These are phyloP conservation scores for Isoetes taiwanensis DNA, from an alignment of 75 land plant species.

Conservation along the genomic window DNA sequence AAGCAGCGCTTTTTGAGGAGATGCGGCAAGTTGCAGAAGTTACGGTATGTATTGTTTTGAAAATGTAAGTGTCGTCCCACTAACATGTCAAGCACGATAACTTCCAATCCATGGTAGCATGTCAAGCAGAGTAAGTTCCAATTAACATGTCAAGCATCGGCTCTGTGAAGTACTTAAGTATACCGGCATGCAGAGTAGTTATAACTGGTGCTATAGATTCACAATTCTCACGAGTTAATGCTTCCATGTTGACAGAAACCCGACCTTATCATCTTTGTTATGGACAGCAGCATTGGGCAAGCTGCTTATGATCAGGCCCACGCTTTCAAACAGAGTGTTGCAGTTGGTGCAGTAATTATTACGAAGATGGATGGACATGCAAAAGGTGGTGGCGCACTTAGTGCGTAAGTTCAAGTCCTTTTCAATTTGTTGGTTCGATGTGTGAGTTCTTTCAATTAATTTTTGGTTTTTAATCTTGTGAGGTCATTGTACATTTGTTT, in stretches of 20 bases:
- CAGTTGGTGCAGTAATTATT: slow-evolving; percentile 95
- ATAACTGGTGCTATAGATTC: neutral
- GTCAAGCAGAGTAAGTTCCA: too few species aligned
- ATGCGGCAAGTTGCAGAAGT: slow-evolving; percentile 99
- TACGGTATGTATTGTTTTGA: slow-evolving; percentile 48
- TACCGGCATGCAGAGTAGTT: neutral
- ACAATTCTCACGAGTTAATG: neutral
- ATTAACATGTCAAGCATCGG: too few species aligned
- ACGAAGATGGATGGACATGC: slow-evolving; percentile 99
- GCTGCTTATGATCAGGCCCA: slow-evolving; percentile 98
- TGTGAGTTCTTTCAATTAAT: neutral
- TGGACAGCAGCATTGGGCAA: slow-evolving; percentile 99
- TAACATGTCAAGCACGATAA: too few species aligned
- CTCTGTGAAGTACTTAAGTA: neutral
- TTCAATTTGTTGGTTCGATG: neutral
- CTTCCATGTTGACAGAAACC: slow-evolving; percentile 83
- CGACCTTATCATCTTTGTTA: slow-evolving; percentile 91
- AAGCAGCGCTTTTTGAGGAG: slow-evolving; percentile 97
- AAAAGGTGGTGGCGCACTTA: slow-evolving; percentile 98
- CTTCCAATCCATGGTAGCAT: too few species aligned
- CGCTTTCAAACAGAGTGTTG: slow-evolving; percentile 95
- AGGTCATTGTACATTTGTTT: neutral
- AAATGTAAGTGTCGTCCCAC: neutral
- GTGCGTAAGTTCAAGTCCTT: slow-evolving; percentile 64
- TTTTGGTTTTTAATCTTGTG: neutral